Base-by-base conservation (phyloP, 1,139 yeast genomes). In the Geotrichum reessii region DNA sequence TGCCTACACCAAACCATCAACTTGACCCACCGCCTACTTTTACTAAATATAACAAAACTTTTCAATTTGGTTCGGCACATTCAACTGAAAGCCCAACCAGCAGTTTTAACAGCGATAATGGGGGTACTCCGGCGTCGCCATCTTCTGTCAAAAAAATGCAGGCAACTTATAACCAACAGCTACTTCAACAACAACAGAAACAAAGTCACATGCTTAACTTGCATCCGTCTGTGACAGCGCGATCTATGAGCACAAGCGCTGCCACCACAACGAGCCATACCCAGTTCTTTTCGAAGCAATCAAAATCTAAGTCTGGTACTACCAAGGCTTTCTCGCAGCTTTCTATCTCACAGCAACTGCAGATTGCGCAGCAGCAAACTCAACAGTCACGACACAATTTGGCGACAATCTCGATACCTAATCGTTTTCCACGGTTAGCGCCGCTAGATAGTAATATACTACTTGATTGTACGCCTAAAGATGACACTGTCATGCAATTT, bases 381-480 rank as follows among this genome's bases (percentile, higher is more conserved):
- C 57, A 33, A 27, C 48, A 19, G 37, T 57, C 19, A 42, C 52
- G 47, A 24, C 42, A 49, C 33, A 28, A 42, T 3, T 19, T 6
- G 11, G n/a, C n/a, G n/a, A n/a, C n/a, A n/a, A n/a, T 19, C 7
- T 17, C 49, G 19, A 47, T 47, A 9, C 47, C 50, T 12, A 21
- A 27, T n/a, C 31, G 28, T 24, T 67, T 67, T 58, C 70, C 71
- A 2, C 59, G 60, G 3, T 58, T 62, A 57, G 65, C 63, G 11
- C 55, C 57, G 31, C 55, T 73, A 8, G 72, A 73, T 60, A 54
- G 68, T 52, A 56, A 64, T 14, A 63, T 70, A 40, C 61, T 73
- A 55, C 63, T 71, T 37, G 75, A 73, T 59, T 63, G 67, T 49
- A 66, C 74, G 1, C 69, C 74, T 0, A 65, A 65, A 42, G 64